phyloP scores from a whole-genome alignment of 176 grass and related monocot genomes.

The Hsuehochloa calcarea region DNA sequence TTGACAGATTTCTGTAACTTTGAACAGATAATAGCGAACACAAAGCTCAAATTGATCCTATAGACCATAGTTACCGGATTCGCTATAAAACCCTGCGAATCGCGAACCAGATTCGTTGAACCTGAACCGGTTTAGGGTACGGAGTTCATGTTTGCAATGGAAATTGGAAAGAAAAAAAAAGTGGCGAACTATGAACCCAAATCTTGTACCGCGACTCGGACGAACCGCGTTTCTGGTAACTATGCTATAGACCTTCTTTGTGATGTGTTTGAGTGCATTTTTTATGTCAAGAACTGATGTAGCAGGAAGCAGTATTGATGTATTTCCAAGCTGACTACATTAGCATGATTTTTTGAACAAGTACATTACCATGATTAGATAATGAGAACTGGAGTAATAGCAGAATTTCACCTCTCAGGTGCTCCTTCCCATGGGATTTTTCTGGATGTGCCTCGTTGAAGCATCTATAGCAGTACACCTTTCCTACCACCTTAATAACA shows the following conservation, averaged over 20 bases:
- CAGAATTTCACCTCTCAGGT: conserved; percentile 52
- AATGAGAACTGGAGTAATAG: not conserved
- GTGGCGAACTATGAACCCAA: too few relatives aligned
- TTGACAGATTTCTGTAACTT: not conserved
- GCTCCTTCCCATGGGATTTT: conserved; percentile 54
- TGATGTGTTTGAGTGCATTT: not conserved
- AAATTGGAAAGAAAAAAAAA: too few relatives aligned
- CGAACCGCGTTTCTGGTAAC: too few relatives aligned
- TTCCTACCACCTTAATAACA: conserved; percentile 64
- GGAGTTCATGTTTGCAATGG: too few relatives aligned
- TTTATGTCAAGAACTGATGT: not conserved
- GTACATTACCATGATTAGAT: not conserved
- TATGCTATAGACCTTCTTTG: not conserved
- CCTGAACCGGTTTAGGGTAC: too few relatives aligned
- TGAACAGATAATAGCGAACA: not conserved
- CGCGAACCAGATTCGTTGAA: too few relatives aligned
- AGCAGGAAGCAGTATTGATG: not conserved
- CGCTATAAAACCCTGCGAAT: too few relatives aligned
- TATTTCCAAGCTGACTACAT: not conserved
- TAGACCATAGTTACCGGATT: too few relatives aligned
- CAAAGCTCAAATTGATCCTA: not conserved
- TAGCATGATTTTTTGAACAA: not conserved
- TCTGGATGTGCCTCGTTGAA: conserved; percentile 45
- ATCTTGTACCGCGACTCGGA: too few relatives aligned
- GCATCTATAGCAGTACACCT: conserved; percentile 74